A percentile compares a stretch with the other conserved stretches of the same genome.
phyloP scores from a whole-genome alignment of 2,329 filamentous ascomycete genomes.

The Pyrenochaeta sp. region DNA sequence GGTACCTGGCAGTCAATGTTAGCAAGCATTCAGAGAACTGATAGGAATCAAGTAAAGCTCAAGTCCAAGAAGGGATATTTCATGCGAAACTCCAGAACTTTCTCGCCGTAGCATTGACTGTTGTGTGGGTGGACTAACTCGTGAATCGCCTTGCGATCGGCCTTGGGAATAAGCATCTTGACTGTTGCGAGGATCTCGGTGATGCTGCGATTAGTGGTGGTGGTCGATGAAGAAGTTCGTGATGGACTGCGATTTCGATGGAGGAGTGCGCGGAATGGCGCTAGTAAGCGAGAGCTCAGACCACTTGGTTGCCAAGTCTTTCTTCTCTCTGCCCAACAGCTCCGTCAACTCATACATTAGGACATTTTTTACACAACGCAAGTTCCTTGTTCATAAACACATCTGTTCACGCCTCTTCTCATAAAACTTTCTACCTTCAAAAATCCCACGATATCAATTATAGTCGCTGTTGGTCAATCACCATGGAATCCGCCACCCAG shows the following conservation, averaged over 20 bases:
- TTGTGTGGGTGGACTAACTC: constrained; percentile 77
- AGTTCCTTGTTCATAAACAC: background rate
- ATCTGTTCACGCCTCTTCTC: background rate
- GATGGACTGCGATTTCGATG: constrained; percentile 17
- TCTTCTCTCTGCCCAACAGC: background rate
- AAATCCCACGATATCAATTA: background rate
- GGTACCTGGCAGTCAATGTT: constrained; percentile 43
- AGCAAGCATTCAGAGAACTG: constrained; percentile 27
- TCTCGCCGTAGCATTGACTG: constrained; percentile 25
- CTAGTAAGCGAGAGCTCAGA: constrained; percentile 19
- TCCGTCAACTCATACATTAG: background rate
- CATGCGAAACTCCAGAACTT: constrained; percentile 37
- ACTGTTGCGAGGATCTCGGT: constrained; percentile 43
- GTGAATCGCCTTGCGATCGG: constrained; percentile 99
- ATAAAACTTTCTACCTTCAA: background rate
- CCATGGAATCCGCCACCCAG: constrained; percentile 35
- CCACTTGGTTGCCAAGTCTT: background rate
- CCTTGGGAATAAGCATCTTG: constrained; percentile 94
- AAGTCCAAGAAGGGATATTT: constrained; percentile 41
- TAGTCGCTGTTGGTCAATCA: background rate
- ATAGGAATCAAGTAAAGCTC: constrained; percentile 25
- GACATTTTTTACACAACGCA: background rate
- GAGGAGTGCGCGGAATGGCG: constrained; percentile 13
- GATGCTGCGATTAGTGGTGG: constrained; percentile 30
- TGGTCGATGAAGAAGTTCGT: constrained; percentile 29